Evolutionary conservation across 495 filamentous ascomycete species (phyloP).

Genomic region (Sporormia fimetaria): DNA sequence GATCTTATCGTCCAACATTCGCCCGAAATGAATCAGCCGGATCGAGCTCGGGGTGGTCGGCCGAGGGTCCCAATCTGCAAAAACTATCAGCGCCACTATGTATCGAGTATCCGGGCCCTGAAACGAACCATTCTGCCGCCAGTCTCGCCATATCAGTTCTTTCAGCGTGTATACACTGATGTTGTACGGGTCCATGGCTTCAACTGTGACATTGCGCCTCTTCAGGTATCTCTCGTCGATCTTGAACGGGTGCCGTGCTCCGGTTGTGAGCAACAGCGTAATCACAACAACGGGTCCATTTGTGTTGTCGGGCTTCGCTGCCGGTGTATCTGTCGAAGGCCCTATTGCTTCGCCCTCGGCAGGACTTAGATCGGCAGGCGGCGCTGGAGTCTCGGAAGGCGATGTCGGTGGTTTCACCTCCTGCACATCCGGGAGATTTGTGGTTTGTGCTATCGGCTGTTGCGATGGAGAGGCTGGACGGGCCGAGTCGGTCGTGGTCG

Average conservation of each 20-base stretch:
- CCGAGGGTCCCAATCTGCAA: conserved; percentile 69
- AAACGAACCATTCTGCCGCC: conserved; percentile 55
- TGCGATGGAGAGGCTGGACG: neutral
- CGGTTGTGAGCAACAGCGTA: conserved; percentile 68
- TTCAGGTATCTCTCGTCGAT: conserved; percentile 76
- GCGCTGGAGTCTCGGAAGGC: neutral
- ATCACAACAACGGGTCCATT: conserved; percentile 38
- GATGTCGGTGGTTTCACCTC: neutral
- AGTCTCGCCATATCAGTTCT: conserved; percentile 81
- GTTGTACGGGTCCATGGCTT: conserved; percentile 69
- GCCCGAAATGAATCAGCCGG: conserved; percentile 78
- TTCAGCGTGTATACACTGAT: conserved; percentile 88
- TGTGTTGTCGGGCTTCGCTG: conserved; percentile 16
- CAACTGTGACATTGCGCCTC: conserved; percentile 63
- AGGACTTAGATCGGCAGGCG: conserved; percentile 20
- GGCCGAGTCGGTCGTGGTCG: no score
- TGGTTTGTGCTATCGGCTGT: conserved; percentile 2
- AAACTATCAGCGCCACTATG: conserved; percentile 1
- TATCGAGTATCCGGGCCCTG: neutral
- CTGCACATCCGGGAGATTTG: no score
- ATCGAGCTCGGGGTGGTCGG: conserved; percentile 76
- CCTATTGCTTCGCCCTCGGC: conserved; percentile 31
- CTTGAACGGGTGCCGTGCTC: conserved; percentile 73
- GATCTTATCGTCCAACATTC: conserved; percentile 76
- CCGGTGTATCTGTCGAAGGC: conserved; percentile 30